Conservation (phyloP, 768 basidiomycete species). For the Leccinum subtestaceum region DNA sequence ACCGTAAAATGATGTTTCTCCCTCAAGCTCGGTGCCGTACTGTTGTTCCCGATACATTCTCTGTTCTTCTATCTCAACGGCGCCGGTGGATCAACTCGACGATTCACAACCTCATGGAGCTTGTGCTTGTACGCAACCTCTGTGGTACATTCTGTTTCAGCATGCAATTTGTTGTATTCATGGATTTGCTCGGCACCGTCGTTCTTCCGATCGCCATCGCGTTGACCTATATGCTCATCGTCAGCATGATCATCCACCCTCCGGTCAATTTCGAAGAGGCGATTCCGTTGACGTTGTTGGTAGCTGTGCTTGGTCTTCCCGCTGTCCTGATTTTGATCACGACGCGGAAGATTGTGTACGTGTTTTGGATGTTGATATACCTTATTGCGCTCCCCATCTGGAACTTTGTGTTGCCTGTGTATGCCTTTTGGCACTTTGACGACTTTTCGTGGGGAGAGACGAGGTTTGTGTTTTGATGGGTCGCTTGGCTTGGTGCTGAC, state of each 20-base stretch:
- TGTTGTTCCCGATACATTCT: conserved; percentile 93
- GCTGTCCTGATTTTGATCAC: conserved; percentile 91
- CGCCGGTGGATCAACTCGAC: conserved; percentile 99
- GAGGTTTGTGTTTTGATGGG: conserved; percentile 49
- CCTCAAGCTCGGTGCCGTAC: conserved; percentile 95
- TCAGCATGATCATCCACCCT: conserved; percentile 74
- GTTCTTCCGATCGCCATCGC: conserved; percentile 92
- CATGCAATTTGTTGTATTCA: conserved; percentile 99
- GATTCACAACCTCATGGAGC: conserved; percentile 98
- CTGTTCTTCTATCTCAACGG: conserved; percentile 90
- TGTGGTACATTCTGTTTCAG: conserved; percentile 99
- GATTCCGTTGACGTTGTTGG: conserved; percentile 87
- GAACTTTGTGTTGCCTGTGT: conserved; percentile 92
- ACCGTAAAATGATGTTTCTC: conserved; percentile 99
- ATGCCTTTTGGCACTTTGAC: conserved; percentile 99
- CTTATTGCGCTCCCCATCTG: conserved; percentile 89
- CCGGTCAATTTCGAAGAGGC: conserved; percentile 87
- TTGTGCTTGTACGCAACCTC: conserved; percentile 92
- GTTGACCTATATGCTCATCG: conserved; percentile 86
- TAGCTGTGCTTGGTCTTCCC: conserved; percentile 90
- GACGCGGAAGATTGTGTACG: conserved; percentile 91
- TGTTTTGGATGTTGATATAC: conserved; percentile 98
- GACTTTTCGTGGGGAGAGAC: conserved; percentile 99
- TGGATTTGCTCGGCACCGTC: conserved; percentile 90
- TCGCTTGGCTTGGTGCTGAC: conserved; percentile 8